Conservation (phyloP, 2,329 filamentous ascomycete species). For the Byssothecium circinans region DNA sequence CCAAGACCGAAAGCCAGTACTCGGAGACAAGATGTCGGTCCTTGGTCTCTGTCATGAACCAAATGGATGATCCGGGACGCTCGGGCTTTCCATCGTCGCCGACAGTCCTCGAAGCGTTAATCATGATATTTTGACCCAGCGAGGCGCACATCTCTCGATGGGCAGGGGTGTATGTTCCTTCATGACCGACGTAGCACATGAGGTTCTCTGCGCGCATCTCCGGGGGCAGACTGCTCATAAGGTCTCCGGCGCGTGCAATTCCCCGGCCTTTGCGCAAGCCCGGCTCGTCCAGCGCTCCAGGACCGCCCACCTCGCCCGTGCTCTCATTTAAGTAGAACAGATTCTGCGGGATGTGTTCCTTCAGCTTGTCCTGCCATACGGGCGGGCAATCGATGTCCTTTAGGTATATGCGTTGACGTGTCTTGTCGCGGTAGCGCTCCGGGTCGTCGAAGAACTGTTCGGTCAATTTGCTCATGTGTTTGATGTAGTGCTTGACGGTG, state of each 20-base stretch:
- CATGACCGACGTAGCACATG: conserved; percentile 98
- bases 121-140: conserved; percentile 97
- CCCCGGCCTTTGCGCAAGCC: conserved; percentile 55
- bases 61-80: conserved; percentile 84
- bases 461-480: conserved; percentile 80
- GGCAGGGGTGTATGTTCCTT: conserved; percentile 93
- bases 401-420: conserved; percentile 83
- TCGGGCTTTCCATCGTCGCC: conserved; percentile 69
- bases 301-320: conserved; percentile 60
- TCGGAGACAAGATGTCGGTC: conserved; percentile 88
- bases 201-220: conserved; percentile 93
- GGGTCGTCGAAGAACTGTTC: conserved; percentile 73
- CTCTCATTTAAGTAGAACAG: conserved; percentile 90
- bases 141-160: conserved; percentile 98
- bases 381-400: conserved; percentile 96
- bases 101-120: conserved; percentile 73
- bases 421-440: conserved; percentile 75
- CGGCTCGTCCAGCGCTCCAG: conserved; percentile 56
- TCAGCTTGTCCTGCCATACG: conserved; percentile 81
- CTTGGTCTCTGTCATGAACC: conserved; percentile 98
- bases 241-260: conserved; percentile 75
- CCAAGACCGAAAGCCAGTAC: conserved; percentile 89
- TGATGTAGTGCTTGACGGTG: conserved; percentile 86
- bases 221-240: conserved; percentile 88
- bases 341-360: conserved; percentile 74